These are phyloP conservation scores for Flammula alnicola DNA, from an alignment of 1,284 basidiomycete species.

Conservation along the genomic window DNA sequence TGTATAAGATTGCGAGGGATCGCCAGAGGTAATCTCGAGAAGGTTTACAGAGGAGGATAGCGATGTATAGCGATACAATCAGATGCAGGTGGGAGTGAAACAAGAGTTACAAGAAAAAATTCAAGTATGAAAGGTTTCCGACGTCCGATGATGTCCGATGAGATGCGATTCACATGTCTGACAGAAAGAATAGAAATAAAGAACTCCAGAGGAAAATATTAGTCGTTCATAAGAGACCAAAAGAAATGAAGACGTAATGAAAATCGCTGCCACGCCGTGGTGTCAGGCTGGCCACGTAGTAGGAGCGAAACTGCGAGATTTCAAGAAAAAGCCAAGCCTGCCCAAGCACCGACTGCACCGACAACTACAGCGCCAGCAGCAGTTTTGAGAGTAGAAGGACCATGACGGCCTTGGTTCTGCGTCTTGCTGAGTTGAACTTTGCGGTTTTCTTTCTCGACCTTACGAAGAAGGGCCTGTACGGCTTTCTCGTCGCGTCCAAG, in stretches of 20 bases:
- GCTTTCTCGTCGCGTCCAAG: slow-evolving; percentile 48
- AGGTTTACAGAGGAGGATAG: too few relatives aligned
- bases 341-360: slow-evolving; percentile 47
- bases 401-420: slow-evolving; percentile 20
- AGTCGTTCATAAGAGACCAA: too few relatives aligned
- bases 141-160: too few relatives aligned
- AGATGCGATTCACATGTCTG: too few relatives aligned
- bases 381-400: slow-evolving; percentile 30
- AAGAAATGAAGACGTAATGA: not conserved
- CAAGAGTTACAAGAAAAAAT: too few relatives aligned
- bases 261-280: not conserved
- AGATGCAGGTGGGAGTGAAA: too few relatives aligned
- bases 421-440: slow-evolving; percentile 31
- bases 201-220: too few relatives aligned
- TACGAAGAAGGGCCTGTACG: slow-evolving; percentile 41
- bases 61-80: too few relatives aligned
- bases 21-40: too few relatives aligned
- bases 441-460: slow-evolving; percentile 36
- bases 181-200: too few relatives aligned
- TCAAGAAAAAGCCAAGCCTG: slow-evolving; percentile 46
- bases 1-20: too few relatives aligned
- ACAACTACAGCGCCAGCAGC: slow-evolving; percentile 46
- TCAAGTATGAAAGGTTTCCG: too few relatives aligned
- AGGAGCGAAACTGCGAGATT: not conserved
- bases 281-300: not conserved